A percentile compares a stretch with the other conserved stretches of the same genome.
These are phyloP conservation scores for Fraxinus xanthoxyloides DNA, from an alignment of 305 asterid species.

Conservation along the genomic window DNA sequence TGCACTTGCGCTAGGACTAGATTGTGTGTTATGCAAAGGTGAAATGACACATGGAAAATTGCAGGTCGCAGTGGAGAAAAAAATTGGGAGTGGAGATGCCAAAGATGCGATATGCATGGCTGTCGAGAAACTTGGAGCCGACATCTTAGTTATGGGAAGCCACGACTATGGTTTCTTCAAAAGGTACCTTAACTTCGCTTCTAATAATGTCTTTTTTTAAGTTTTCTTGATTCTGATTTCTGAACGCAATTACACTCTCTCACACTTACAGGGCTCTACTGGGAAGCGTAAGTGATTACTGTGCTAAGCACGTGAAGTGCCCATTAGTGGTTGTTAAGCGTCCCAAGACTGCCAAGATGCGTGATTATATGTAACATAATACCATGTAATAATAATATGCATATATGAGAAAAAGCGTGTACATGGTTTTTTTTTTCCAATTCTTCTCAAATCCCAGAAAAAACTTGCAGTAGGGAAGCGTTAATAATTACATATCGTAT, in stretches of 20 bases:
- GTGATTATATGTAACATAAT: background rate
- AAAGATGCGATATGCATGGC: constrained; percentile 57
- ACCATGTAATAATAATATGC: background rate
- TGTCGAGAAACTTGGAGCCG: constrained; percentile 50
- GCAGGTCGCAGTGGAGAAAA: constrained; percentile 58
- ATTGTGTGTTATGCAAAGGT: background rate
- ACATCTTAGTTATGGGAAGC: constrained; percentile 60
- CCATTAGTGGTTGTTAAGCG: constrained; percentile 60
- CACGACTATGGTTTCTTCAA: constrained; percentile 70
- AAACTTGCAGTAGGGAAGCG: background rate
- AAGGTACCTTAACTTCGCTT: constrained; percentile 28
- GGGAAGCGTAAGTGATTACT: constrained; percentile 65
- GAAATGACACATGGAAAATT: background rate
- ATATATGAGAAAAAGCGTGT: background rate
- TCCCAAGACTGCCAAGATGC: constrained; percentile 28
- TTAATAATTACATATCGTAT: background rate
- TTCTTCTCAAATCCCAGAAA: background rate
- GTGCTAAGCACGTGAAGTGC: constrained; percentile 62
- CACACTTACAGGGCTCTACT: constrained; percentile 39
- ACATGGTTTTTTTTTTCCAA: background rate
- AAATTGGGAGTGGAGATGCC: constrained; percentile 60
- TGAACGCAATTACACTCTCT: background rate
- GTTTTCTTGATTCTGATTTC: background rate
- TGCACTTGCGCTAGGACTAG: background rate
- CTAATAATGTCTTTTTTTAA: background rate